A percentile compares a stretch with the other conserved stretches of the same genome.
phyloP scores from a whole-genome alignment of 139 green algal genomes.

The Yamagishiella unicocca region DNA sequence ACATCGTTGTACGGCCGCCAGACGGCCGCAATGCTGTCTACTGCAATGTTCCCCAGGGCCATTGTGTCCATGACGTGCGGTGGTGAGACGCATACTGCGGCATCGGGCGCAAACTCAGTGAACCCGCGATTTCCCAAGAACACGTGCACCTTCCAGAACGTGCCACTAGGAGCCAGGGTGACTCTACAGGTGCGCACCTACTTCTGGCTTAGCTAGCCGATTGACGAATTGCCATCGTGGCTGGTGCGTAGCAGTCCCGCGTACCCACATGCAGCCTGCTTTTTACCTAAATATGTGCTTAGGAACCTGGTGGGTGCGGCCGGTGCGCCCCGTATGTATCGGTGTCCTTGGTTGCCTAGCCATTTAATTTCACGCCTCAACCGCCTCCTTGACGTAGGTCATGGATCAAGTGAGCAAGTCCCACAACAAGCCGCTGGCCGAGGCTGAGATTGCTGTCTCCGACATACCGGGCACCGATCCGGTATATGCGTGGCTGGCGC shows the following conservation, averaged over 20 bases:
- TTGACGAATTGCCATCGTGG: too few relatives aligned
- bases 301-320: too few relatives aligned
- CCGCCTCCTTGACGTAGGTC: too few relatives aligned
- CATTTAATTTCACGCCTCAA: too few relatives aligned
- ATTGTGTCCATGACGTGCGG: slow-evolving; percentile 20
- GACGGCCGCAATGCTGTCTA: background rate
- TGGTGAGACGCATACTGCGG: background rate
- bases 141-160: slow-evolving; percentile 50
- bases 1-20: slow-evolving; percentile 30
- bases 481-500: slow-evolving; percentile 83
- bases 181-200: slow-evolving; percentile 35
- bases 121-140: slow-evolving; percentile 59
- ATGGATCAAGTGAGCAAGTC: slow-evolving; percentile 27
- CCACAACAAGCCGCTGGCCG: slow-evolving; percentile 24
- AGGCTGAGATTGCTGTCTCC: slow-evolving; percentile 50
- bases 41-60: slow-evolving; percentile 40
- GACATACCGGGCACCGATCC: slow-evolving; percentile 64
- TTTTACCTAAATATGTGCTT: too few relatives aligned
- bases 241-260: too few relatives aligned
- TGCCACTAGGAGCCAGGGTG: slow-evolving; percentile 58
- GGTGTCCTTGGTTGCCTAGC: too few relatives aligned
- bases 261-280: too few relatives aligned
- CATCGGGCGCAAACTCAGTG: background rate
- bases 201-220: too few relatives aligned
- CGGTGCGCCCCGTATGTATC: too few relatives aligned